Evolutionary conservation across 257 asterid genomes (phyloP), one percentile per base, ranked within the genome.

Genomic region (Agastache rugosa): DNA sequence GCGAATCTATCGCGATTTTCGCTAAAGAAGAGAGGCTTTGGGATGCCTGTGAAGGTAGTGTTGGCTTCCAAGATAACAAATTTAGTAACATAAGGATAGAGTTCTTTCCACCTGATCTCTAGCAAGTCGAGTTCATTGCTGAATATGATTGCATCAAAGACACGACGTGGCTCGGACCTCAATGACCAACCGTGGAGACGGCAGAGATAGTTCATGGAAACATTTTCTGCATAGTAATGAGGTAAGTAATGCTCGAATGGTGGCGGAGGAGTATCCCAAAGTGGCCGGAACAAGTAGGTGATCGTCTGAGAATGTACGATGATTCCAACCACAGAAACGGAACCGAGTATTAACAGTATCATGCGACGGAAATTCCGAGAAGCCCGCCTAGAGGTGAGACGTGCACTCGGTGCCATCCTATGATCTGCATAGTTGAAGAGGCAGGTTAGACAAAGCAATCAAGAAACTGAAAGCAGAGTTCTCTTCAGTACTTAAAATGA

Each of bases 161-260:
- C 92, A 6, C 87, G 91, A 45, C 97, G 97, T 22, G 99, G 99
- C 74, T 85, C 85, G 1, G 88, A 72, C 41, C 96, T 83, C 42
- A 86, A 66, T 69, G 96, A 82, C 97, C 97, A 92, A 42, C 96
- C 97, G 11, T 94, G 99, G 84, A 92, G 90, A 62, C 45, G 85
- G 69, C 99, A 94, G 15, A 94, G 96, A 76, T 85, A 74, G 67
- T 66, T 83, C 89, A 85, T 90, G 3, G 99, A 89, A 15, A 94
- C 92, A 44, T 92, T 94, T 74, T 92, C 97, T 5, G 98, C 97
- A 65, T 94, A 90, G 63, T 86, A 94, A 80, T 94, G 99, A n/a
- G 97, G 98, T 42, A 94, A 42, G 31, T 59, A 59, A 1, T 72
- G 86, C 72, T 83, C 79, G 2, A 94, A 90, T 1, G 88, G 84